Base-by-base conservation (phyloP, 2,329 filamentous ascomycete species). In the Periconia sp. region DNA sequence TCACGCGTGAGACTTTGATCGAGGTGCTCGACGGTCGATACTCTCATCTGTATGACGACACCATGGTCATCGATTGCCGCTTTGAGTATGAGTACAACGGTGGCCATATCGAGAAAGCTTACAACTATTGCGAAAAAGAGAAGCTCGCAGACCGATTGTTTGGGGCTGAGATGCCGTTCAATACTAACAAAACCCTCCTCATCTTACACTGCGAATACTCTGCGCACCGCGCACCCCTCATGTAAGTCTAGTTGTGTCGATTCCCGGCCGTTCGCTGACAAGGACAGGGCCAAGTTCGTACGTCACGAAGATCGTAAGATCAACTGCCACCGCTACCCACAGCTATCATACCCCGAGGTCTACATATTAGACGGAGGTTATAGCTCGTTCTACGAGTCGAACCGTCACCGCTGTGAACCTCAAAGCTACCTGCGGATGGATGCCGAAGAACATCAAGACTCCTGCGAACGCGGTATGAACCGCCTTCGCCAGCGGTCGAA, bases 71-170 rank as follows among this genome's bases (percentile, higher is more conserved):
- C 61, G 94, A 99, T 71, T 99, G 94, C 70, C 88, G 94, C 15
- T 99, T 99, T 67, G 94, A 99, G 78, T 99, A 99, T 70, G 94
- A 99, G 73, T 99, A 95, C 68, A 87, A 96, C 12, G 94, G 94
- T 43, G 94, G 94, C 23, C 94, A 99, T 69, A 96, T 99, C 65
- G 83, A 91, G 56, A 88, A 88, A 13, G 94, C 94, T 30, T 79
- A 96, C 73, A 99, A 99, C 77, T 94, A 91, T 77, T 97, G 96
- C 73, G 90, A 96, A 75, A 96, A 96, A 73, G 92, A 99, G 62
- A 75, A 88, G 48, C 79, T 99, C 45, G 84, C 90, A 7, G 78
- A 78, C 41, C 84, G 92, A 56, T 82, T 99, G 35, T 96, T 99
- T 69, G 74, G 83, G 43, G 79, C 76, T 16, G 78, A 61, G 22